Percentiles rank a stretch among this genome's conserved stretches.
These are phyloP conservation scores for Panaeolus papilionaceus DNA, from an alignment of 768 basidiomycete species.

Conservation along the genomic window DNA sequence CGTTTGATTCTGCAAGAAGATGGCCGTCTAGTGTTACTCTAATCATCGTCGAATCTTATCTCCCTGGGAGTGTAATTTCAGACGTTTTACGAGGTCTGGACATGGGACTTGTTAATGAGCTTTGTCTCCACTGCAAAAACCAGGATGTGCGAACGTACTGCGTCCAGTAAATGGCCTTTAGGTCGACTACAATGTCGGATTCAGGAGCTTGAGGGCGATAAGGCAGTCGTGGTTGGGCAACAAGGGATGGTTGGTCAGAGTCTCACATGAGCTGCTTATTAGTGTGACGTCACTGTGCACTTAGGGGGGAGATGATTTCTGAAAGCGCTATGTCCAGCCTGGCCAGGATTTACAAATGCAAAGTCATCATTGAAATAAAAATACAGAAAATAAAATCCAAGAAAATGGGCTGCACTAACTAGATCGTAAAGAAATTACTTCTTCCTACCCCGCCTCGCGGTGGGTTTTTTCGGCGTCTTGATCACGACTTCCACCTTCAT, in stretches of 20 bases:
- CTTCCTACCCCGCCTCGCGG: not conserved
- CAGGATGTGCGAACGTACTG: not conserved
- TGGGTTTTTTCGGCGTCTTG: not conserved
- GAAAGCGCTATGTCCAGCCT: too few relatives aligned
- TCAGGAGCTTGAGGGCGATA: not conserved
- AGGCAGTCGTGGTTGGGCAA: not conserved
- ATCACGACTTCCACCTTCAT: not conserved
- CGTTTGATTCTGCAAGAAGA: constrained; percentile 62
- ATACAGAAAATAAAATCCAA: not conserved
- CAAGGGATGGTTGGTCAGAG: constrained; percentile 2
- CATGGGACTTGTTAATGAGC: not conserved
- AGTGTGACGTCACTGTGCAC: not conserved
- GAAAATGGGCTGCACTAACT: not conserved
- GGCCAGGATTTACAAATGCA: too few relatives aligned
- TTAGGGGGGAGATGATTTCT: too few relatives aligned
- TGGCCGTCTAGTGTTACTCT: constrained; percentile 57
- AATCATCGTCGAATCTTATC: constrained; percentile 38
- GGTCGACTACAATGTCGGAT: not conserved
- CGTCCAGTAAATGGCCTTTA: not conserved
- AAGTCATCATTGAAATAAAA: not conserved
- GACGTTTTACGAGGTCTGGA: not conserved
- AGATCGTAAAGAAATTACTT: not conserved
- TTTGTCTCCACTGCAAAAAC: not conserved
- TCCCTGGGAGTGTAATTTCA: not conserved
- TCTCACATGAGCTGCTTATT: constrained; percentile 4